A percentile compares a stretch with the other conserved stretches of the same genome.
phyloP scores from a whole-genome alignment of 2,329 filamentous ascomycete genomes.

The Botrytis elliptica region DNA sequence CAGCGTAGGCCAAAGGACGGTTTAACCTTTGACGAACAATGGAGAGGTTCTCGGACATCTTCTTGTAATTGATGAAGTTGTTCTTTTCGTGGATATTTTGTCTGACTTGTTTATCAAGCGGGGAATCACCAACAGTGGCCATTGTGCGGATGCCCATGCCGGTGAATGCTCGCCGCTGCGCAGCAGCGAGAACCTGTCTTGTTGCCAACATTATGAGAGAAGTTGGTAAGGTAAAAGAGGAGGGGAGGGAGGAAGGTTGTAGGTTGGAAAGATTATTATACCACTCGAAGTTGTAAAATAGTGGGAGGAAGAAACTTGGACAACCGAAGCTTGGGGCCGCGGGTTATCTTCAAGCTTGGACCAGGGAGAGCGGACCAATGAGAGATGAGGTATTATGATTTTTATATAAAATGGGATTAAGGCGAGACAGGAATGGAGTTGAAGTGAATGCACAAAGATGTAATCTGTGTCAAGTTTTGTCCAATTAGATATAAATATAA shows the following conservation, averaged over 20 bases:
- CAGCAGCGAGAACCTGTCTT: conserved; percentile 66
- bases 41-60: conserved; percentile 96
- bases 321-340: conserved; percentile 12
- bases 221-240: conserved; percentile 22
- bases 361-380: not conserved
- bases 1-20: conserved; percentile 88
- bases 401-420: not conserved
- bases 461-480: not conserved
- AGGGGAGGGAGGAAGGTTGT: conserved; percentile 28
- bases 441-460: not conserved
- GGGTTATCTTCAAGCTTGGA: conserved; percentile 14
- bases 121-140: conserved; percentile 81
- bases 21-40: conserved; percentile 89
- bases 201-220: conserved; percentile 64
- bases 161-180: conserved; percentile 59
- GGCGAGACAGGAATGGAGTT: not conserved
- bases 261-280: not conserved
- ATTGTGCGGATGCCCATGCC: conserved; percentile 67
- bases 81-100: conserved; percentile 96
- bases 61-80: conserved; percentile 99
- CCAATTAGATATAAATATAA: not conserved
- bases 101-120: conserved; percentile 92
- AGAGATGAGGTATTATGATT: not conserved
- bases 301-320: conserved; percentile 20
- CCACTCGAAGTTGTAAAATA: conserved; percentile 16